These are phyloP conservation scores for Leishmania mexicana DNA, from an alignment of 208 protist genomes.

Conservation along the genomic window DNA sequence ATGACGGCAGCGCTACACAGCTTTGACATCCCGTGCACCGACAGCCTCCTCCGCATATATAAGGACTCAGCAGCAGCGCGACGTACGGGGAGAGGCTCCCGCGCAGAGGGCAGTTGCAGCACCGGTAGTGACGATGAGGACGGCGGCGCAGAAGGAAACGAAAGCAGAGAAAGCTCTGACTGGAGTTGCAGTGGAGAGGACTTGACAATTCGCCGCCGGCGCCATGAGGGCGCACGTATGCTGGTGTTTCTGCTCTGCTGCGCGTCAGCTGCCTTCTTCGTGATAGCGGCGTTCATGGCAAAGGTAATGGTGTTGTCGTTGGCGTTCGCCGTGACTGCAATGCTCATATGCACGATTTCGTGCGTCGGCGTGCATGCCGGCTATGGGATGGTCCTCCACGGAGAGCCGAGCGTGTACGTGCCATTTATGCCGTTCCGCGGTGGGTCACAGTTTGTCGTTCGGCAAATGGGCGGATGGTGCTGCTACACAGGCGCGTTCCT, in stretches of 20 bases:
- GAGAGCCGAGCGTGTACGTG: slow-evolving; percentile 38
- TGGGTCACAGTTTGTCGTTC: slow-evolving; percentile 55
- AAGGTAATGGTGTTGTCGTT: slow-evolving; percentile 43
- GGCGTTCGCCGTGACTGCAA: slow-evolving; percentile 50
- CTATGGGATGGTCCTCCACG: slow-evolving; percentile 66
- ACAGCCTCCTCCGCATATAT: slow-evolving; percentile 32
- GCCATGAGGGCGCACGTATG: slow-evolving; percentile 39
- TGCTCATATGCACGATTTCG: slow-evolving; percentile 61
- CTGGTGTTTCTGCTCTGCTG: slow-evolving; percentile 71
- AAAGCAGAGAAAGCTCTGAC: slow-evolving; percentile 8
- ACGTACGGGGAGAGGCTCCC: background rate
- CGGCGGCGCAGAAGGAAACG: background rate
- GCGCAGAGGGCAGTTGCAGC: background rate
- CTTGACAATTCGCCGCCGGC: slow-evolving; percentile 12
- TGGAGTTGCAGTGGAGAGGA: slow-evolving; percentile 7
- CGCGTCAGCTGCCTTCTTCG: slow-evolving; percentile 59
- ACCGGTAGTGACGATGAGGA: slow-evolving; percentile 9
- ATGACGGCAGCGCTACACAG: slow-evolving; percentile 39
- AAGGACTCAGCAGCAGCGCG: slow-evolving; percentile 12
- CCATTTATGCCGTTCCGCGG: slow-evolving; percentile 84
- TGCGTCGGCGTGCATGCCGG: slow-evolving; percentile 67
- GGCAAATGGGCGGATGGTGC: slow-evolving; percentile 67
- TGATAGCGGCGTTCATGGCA: slow-evolving; percentile 60
- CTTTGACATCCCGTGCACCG: slow-evolving; percentile 40
- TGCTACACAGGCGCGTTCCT: slow-evolving; percentile 57